A percentile compares a stretch with the other conserved stretches of the same genome.
These are phyloP conservation scores for Spergularia marina DNA, from an alignment of 148 eudicot species.

Conservation along the genomic window DNA sequence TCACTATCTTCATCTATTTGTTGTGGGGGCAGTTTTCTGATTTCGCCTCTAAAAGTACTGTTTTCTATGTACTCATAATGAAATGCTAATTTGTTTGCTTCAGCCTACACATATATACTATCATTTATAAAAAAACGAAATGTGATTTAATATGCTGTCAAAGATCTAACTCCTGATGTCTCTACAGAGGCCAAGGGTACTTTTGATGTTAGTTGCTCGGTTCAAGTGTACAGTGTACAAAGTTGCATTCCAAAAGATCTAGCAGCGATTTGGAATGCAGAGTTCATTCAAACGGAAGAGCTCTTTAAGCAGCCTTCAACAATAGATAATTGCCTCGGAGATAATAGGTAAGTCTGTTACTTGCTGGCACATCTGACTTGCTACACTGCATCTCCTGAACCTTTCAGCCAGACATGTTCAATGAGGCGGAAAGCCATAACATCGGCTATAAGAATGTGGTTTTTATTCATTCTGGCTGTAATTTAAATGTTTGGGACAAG, in stretches of 20 bases:
- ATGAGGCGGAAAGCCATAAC: no score
- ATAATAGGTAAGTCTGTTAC: slow-evolving; percentile 62
- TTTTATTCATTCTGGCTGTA: background rate
- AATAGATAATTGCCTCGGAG: slow-evolving; percentile 75
- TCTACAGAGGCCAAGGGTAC: slow-evolving; percentile 74
- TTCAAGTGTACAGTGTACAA: slow-evolving; percentile 95
- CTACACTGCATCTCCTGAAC: background rate
- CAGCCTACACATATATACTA: no score
- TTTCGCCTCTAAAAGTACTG: background rate
- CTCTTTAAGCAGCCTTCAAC: slow-evolving; percentile 70
- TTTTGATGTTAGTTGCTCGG: slow-evolving; percentile 77
- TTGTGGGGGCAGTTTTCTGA: no score
- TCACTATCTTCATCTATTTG: background rate
- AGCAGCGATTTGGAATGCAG: slow-evolving; percentile 88
- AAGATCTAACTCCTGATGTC: background rate
- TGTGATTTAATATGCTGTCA: background rate
- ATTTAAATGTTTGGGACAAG: no score
- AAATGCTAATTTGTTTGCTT: background rate
- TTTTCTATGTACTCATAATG: background rate
- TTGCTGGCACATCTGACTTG: background rate
- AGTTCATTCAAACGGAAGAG: slow-evolving; percentile 91
- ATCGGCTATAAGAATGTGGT: background rate
- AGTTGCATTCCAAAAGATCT: slow-evolving; percentile 89
- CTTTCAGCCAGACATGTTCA: background rate
- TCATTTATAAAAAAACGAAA: background rate